Percentiles rank a stretch among this genome's conserved stretches.
These are phyloP conservation scores for Microbotryum silenes-acaulis DNA, from an alignment of 1,284 basidiomycete genomes.

Conservation along the genomic window DNA sequence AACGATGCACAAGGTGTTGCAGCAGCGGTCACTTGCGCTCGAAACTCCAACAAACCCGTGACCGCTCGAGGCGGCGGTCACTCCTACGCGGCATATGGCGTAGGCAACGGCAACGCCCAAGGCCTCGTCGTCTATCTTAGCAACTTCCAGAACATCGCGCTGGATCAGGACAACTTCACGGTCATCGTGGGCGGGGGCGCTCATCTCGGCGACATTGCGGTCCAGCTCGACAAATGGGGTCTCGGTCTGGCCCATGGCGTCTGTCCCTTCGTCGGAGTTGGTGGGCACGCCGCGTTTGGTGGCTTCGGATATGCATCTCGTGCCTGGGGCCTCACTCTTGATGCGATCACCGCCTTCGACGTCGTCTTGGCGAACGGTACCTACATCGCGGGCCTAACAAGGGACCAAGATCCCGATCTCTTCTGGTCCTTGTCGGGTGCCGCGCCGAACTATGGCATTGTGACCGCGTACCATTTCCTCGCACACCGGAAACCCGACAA, in stretches of 20 bases:
- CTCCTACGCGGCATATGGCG: constrained; percentile 39
- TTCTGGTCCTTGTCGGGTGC: constrained; percentile 37
- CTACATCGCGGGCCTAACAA: constrained; percentile 31
- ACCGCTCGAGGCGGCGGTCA: constrained; percentile 41
- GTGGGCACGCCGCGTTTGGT: constrained; percentile 37
- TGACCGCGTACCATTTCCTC: constrained; percentile 34
- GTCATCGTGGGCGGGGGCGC: constrained; percentile 37
- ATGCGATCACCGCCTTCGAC: constrained; percentile 38
- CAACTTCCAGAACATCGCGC: constrained; percentile 16
- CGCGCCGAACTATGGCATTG: constrained; percentile 39
- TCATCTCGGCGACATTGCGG: constrained; percentile 40
- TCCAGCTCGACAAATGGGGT: constrained; percentile 36
- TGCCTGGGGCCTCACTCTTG: constrained; percentile 39
- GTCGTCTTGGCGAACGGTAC: constrained; percentile 41
- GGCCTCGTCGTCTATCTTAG: constrained; percentile 33
- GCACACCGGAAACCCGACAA: too few species aligned
- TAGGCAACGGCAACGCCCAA: constrained; percentile 36
- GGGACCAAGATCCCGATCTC: constrained; percentile 19
- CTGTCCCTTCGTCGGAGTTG: constrained; percentile 40
- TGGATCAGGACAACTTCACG: constrained; percentile 22
- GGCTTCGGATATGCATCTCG: constrained; percentile 34
- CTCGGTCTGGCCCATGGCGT: constrained; percentile 40
- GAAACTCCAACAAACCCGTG: constrained; percentile 28
- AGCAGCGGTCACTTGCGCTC: constrained; percentile 36
- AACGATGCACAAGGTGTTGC: constrained; percentile 30